Base-by-base conservation (phyloP, 306 rosid species). In the Macrotyloma uniflorum region DNA sequence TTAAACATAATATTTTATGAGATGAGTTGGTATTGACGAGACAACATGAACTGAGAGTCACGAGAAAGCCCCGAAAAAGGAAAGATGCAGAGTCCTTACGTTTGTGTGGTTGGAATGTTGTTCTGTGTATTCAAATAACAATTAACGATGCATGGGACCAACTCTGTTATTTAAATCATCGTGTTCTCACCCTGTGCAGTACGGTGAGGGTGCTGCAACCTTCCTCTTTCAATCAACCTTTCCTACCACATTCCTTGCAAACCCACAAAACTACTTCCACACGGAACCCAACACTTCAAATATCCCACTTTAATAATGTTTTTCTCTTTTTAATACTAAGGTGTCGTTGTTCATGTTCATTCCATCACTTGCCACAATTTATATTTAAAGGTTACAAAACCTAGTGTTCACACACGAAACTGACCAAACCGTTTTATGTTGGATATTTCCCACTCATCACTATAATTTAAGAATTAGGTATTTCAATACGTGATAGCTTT, bases 181-280 rank as follows among this genome's bases (percentile, higher is more conserved):
- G 70, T 18, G 79, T 76, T 76, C 63, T 40, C 81, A 77, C 9
- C 5, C 54, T 76, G 73, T 67, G 30, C 26, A 16, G 35, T 67
- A 54, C 15, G 64, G 14, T 16, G 16, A 65, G 13, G 22, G 55
- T 32, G n/a, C 47, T 32, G n/a, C 47, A 50, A 1, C 24, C 8
- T 40, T 4, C 55, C 59, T 28, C 22, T 28, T 24, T 59, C 72
- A 75, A 62, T 50, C 80, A 36, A 8, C 43, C 43, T 4, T 76
- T 76, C 80, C 8, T 19, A 0, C 64, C 8, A 64, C 53, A 64
- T 76, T 76, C 80, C 14, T 45, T 5, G 20, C 59, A 43, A 11
- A 42, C n/a, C 45, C 69, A 28, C n/a, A n/a, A n/a, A n/a, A n/a
- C n/a, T n/a, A 26, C 1, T 26, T 26, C 28, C 28, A 26, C 28